A percentile compares a stretch with the other conserved stretches of the same genome.
Conservation (phyloP, 768 basidiomycete species). For the Lactifluus subvellereus region DNA sequence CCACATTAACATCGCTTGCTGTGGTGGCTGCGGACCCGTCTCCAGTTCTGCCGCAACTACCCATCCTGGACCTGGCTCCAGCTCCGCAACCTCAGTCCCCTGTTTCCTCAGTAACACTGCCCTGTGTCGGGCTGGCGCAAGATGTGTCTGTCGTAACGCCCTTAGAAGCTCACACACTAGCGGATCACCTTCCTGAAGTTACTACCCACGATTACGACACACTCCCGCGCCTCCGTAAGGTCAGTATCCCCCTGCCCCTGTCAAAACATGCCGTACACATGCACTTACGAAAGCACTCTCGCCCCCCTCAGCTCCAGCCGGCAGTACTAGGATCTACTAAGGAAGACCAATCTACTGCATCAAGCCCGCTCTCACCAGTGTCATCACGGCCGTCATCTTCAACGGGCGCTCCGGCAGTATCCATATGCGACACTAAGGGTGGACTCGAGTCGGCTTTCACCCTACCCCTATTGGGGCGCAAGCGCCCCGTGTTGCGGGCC, state of each 20-base stretch:
- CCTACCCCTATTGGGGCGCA: conserved; percentile 18
- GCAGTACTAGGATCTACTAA: neutral
- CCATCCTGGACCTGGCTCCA: neutral
- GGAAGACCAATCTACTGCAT: conserved; percentile 13
- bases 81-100: neutral
- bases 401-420: conserved; percentile 6
- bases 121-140: neutral
- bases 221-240: conserved; percentile 19
- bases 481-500: conserved; percentile 20
- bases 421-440: neutral
- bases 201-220: conserved; percentile 17
- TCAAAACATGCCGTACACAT: neutral
- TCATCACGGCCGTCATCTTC: conserved; percentile 21
- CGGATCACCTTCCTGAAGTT: neutral
- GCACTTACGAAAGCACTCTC: conserved; percentile 2
- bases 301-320: conserved; percentile 12
- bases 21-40: neutral
- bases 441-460: conserved; percentile 10
- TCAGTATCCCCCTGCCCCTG: neutral
- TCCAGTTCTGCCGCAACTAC: neutral
- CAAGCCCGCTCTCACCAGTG: conserved; percentile 18
- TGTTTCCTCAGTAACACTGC: conserved; percentile 2
- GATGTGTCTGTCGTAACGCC: conserved; percentile 12
- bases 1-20: neutral
- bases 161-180: conserved; percentile 15